Conservation (phyloP, 331 rosid genomes). For the Dryas integrifolia region DNA sequence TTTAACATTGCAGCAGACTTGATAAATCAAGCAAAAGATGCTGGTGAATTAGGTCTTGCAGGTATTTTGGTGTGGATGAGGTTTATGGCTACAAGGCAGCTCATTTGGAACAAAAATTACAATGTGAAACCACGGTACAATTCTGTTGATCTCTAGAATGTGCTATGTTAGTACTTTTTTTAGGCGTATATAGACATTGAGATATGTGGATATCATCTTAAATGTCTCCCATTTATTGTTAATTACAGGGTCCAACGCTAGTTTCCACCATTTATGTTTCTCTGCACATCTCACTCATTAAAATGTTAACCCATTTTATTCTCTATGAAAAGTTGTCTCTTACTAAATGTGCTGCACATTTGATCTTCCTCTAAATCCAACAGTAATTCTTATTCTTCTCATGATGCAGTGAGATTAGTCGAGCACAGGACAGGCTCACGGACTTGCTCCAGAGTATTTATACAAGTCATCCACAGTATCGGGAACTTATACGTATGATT, state of each 20-base stretch:
- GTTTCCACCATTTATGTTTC: background rate
- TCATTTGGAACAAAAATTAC: slow-evolving; percentile 97
- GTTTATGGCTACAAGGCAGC: slow-evolving; percentile 98
- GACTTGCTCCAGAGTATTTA: slow-evolving; percentile 73
- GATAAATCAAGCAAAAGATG: slow-evolving; percentile 65
- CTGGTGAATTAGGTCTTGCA: slow-evolving; percentile 76
- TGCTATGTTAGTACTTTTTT: slow-evolving; percentile 4
- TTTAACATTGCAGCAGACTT: slow-evolving; percentile 97
- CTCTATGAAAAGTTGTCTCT: slow-evolving; percentile 12
- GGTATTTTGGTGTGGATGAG: slow-evolving; percentile 98
- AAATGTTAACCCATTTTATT: slow-evolving; percentile 21
- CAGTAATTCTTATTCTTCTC: slow-evolving; percentile 14
- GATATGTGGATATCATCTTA: slow-evolving; percentile 11
- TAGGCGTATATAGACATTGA: slow-evolving; percentile 20
- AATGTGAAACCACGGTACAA: slow-evolving; percentile 96
- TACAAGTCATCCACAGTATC: slow-evolving; percentile 62
- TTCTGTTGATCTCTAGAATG: slow-evolving; percentile 21
- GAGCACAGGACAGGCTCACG: slow-evolving; percentile 96
- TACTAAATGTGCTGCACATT: slow-evolving; percentile 16
- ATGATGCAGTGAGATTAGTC: slow-evolving; percentile 85
- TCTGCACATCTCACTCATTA: slow-evolving; percentile 2
- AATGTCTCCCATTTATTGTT: slow-evolving; percentile 5
- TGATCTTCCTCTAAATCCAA: slow-evolving; percentile 26
- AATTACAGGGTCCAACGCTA: background rate
- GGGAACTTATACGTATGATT: slow-evolving; percentile 81